Evolutionary conservation across 1,284 basidiomycete genomes (phyloP).

Genomic region (Paramarasmius palmivorus): DNA sequence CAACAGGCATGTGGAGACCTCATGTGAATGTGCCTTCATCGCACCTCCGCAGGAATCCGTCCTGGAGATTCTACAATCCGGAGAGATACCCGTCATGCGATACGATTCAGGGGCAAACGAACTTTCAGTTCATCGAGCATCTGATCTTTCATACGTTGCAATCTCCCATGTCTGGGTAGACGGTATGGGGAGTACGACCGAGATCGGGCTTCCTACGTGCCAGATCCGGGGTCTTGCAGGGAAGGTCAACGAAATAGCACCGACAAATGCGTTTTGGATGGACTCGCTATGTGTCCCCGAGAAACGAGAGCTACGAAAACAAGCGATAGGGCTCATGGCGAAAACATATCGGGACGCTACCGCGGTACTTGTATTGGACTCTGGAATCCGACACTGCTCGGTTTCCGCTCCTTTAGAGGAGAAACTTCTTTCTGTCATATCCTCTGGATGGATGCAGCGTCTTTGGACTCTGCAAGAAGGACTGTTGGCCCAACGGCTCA

Average conservation of each 20-base stretch:
- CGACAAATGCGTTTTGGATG: background rate
- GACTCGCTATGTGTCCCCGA: background rate
- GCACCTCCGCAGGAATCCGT: background rate
- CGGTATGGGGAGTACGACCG: background rate
- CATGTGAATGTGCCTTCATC: background rate
- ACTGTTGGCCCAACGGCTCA: background rate
- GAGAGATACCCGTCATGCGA: background rate
- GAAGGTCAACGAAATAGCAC: background rate
- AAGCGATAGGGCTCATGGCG: constrained; percentile 1
- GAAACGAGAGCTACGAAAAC: background rate
- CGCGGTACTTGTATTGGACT: background rate
- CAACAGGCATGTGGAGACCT: background rate
- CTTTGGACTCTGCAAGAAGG: constrained; percentile 4
- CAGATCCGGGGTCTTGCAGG: background rate
- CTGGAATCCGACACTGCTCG: background rate
- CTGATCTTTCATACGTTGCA: background rate
- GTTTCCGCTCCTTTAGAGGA: background rate
- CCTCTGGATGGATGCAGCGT: constrained; percentile 4
- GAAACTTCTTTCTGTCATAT: background rate
- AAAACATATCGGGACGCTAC: background rate
- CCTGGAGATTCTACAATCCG: background rate
- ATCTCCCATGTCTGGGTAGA: constrained; percentile 5
- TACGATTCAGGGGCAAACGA: background rate
- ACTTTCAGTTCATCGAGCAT: background rate
- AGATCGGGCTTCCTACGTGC: background rate